phyloP scores from a whole-genome alignment of 495 filamentous ascomycete species.

The Cryomyces antarcticus region DNA sequence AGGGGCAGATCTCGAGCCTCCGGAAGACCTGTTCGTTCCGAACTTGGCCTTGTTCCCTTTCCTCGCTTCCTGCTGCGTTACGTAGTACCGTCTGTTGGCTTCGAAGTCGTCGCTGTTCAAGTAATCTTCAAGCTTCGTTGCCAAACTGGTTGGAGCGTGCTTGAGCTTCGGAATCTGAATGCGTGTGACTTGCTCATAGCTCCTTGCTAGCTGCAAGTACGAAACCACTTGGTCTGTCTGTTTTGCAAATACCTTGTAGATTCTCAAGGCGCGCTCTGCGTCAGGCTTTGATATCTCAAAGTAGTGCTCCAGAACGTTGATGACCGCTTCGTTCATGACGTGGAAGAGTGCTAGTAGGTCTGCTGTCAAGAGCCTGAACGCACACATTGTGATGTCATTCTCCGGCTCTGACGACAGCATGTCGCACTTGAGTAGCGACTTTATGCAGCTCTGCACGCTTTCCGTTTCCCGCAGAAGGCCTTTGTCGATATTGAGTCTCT shows the following conservation, averaged over 20 bases:
- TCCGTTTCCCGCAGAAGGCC: conserved; percentile 86
- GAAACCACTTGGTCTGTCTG: conserved; percentile 87
- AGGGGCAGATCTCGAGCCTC: conserved; percentile 9
- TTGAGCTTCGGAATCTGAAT: conserved; percentile 94
- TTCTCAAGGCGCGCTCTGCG: conserved; percentile 74
- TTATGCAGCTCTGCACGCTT: conserved; percentile 73
- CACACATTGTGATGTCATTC: conserved; percentile 91
- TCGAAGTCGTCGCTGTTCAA: conserved; percentile 93
- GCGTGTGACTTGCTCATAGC: conserved; percentile 77
- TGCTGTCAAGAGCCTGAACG: conserved; percentile 81
- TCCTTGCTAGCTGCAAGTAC: conserved; percentile 68
- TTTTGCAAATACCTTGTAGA: conserved; percentile 82
- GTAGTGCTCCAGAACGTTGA: conserved; percentile 97
- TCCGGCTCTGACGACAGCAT: conserved; percentile 75
- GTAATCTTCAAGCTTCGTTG: conserved; percentile 82
- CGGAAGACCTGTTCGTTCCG: conserved; percentile 12
- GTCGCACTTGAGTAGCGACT: conserved; percentile 75
- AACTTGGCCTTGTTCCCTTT: conserved; percentile 29
- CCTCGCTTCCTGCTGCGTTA: conserved; percentile 69
- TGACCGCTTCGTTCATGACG: conserved; percentile 91
- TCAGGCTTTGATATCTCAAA: conserved; percentile 95
- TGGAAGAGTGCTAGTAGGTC: conserved; percentile 84
- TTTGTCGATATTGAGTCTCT: conserved; percentile 77
- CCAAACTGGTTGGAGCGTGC: conserved; percentile 82
- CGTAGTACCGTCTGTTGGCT: conserved; percentile 74